phyloP scores from a whole-genome alignment of 2,329 filamentous ascomycete species.

The Alternaria gaisen region DNA sequence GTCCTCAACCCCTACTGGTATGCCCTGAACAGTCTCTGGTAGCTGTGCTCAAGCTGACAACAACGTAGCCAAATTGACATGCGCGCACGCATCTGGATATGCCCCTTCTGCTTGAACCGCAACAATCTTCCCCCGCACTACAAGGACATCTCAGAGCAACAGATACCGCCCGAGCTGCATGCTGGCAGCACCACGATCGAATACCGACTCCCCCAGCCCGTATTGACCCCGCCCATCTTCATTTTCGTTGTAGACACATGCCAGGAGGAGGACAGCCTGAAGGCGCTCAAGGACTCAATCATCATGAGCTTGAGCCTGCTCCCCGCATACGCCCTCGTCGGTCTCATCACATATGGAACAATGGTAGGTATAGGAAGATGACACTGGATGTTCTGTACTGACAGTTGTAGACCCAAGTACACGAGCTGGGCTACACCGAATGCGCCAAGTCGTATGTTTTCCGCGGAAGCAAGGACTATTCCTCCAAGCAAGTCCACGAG shows the following conservation, averaged over 20 bases:
- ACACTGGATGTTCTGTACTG: constrained; percentile 14
- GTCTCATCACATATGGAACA: constrained; percentile 87
- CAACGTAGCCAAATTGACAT: constrained; percentile 77
- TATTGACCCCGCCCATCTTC: constrained; percentile 87
- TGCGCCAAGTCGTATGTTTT: constrained; percentile 99
- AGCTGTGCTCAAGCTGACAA: constrained; percentile 27
- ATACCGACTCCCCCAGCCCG: constrained; percentile 80
- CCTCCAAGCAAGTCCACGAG: constrained; percentile 98
- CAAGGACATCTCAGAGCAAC: constrained; percentile 86
- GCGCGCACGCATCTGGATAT: constrained; percentile 85
- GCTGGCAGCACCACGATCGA: constrained; percentile 88
- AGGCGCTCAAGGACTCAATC: constrained; percentile 83
- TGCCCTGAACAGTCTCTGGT: constrained; percentile 36
- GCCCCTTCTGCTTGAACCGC: constrained; percentile 84
- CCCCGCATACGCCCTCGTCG: constrained; percentile 82
- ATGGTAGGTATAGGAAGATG: constrained; percentile 68
- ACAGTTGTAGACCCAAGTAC: constrained; percentile 78
- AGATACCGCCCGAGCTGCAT: constrained; percentile 84
- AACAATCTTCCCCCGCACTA: constrained; percentile 86
- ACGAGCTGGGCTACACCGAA: constrained; percentile 97
- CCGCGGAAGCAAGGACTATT: constrained; percentile 95
- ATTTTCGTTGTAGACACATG: constrained; percentile 88
- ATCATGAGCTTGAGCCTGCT: constrained; percentile 86
- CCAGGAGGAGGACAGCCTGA: constrained; percentile 85
- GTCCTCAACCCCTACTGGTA: constrained; percentile 98